A percentile compares a stretch with the other conserved stretches of the same genome.
These are phyloP conservation scores for Hymenoscyphus repandus DNA, from an alignment of 2,329 filamentous ascomycete genomes.

Conservation along the genomic window DNA sequence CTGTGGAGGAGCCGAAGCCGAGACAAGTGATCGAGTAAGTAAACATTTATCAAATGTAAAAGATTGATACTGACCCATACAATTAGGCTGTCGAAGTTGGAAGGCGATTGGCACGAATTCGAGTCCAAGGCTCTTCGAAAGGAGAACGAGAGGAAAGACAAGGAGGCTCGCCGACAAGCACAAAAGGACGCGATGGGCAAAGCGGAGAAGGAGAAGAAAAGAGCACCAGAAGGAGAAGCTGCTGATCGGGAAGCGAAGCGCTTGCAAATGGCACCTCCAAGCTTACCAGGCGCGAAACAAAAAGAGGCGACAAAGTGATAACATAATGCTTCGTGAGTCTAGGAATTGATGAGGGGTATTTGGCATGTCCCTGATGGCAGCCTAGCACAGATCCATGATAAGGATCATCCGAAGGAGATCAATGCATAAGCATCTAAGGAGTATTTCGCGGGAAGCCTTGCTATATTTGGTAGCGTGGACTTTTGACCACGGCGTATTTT, in stretches of 20 bases:
- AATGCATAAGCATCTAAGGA: background rate
- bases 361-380: background rate
- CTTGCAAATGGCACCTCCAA: conserved; percentile 20
- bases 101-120: conserved; percentile 98
- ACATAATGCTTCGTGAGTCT: background rate
- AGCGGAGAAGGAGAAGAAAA: conserved; percentile 28
- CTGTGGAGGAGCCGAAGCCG: conserved; percentile 69
- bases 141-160: conserved; percentile 69
- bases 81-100: conserved; percentile 61
- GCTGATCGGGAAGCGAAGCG: conserved; percentile 27
- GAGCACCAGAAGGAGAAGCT: conserved; percentile 20
- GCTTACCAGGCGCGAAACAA: conserved; percentile 8
- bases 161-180: conserved; percentile 29
- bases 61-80: conserved; percentile 5
- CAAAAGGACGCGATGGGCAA: conserved; percentile 27
- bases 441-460: background rate
- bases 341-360: background rate
- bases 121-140: conserved; percentile 92
- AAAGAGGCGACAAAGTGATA: conserved; percentile 5
- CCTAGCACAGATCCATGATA: background rate
- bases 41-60: conserved; percentile 20
- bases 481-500: background rate
- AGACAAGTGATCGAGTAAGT: conserved; percentile 77
- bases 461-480: background rate
- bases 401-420: background rate